These are phyloP conservation scores for Mortierella sp. DNA, from an alignment of 371 early-diverging fungal species.

Conservation along the genomic window DNA sequence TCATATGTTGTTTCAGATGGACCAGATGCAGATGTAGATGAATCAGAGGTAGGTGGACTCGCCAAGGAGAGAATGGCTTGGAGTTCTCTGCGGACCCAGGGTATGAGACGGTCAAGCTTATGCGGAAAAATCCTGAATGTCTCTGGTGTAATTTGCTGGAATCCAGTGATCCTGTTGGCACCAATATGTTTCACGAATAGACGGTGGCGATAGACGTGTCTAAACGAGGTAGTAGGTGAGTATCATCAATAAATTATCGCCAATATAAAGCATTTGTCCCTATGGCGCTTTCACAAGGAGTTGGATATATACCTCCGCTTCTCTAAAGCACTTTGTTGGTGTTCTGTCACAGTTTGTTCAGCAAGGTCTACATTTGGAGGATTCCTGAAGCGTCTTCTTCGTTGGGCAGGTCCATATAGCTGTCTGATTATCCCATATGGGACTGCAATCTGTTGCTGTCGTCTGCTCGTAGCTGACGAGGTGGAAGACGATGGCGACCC, in stretches of 20 bases:
- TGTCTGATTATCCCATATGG: constrained; percentile 41
- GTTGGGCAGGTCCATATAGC: constrained; percentile 42
- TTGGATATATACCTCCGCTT: constrained; percentile 39
- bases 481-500: background rate
- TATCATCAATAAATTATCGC: background rate
- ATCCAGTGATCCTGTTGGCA: constrained; percentile 44
- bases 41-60: background rate
- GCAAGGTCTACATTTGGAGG: background rate
- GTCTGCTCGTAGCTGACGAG: background rate
- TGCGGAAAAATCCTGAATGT: constrained; percentile 37
- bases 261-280: no score
- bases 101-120: constrained; percentile 32
- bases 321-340: constrained; percentile 34
- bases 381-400: constrained; percentile 12
- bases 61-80: constrained; percentile 30
- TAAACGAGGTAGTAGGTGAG: background rate
- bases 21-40: background rate
- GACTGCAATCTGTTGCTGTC: background rate
- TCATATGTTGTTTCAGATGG: background rate
- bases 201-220: constrained; percentile 37
- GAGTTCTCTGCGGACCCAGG: constrained; percentile 54
- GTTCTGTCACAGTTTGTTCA: constrained; percentile 32
- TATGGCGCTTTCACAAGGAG: no score
- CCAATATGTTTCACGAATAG: constrained; percentile 50
- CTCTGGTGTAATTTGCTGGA: constrained; percentile 46